Evolutionary conservation across 345 rosid species (phyloP), one percentile per base, ranked within the genome.

Genomic region (Hibiscus syriacus): DNA sequence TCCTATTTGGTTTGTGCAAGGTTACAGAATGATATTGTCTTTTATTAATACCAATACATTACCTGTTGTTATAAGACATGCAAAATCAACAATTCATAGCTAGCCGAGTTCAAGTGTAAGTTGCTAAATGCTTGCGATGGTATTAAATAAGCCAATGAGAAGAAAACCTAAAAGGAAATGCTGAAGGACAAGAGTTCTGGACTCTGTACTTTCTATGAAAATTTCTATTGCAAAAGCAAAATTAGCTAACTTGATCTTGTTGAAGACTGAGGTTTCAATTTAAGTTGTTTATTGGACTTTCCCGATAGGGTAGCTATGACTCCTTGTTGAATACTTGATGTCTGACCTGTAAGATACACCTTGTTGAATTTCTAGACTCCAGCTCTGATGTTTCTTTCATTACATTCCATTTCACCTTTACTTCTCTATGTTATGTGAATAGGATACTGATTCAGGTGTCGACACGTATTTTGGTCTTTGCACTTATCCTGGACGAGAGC

Each of bases 381-480:
- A 32, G 30, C 9, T 58, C 16, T 64, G 25, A 17, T 36, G n/a
- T n/a, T 61, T 66, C 16, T 30, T 29, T 3, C 17, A 25, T 61
- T 22, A 14, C n/a, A 26, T 39, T 41, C 13, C 23, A 48, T 70
- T n/a, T 38, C 6, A 13, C 39, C 13, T 71, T 71, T 6, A 34
- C 65, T 30, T n/a, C n/a, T n/a, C n/a, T n/a, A n/a, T n/a, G n/a
- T n/a, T 48, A 68, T 64, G 32, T 26, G 25, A 13, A 71, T 84
- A 91, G 97, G 96, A 88, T 50, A 82, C 90, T 48, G 90, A 88
- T 80, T 84, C 90, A n/a, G 93, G 96, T 67, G 97, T 89, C 62
- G 96, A 94, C 81, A 94, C 97, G 2, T 91, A 85, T 77, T 94
- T 94, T 76, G 90, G 95, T 55, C 89, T 94, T 62, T 85, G 95